These are phyloP conservation scores for Aspergillus vadensis DNA, from an alignment of 2,329 filamentous ascomycete genomes.

Conservation along the genomic window DNA sequence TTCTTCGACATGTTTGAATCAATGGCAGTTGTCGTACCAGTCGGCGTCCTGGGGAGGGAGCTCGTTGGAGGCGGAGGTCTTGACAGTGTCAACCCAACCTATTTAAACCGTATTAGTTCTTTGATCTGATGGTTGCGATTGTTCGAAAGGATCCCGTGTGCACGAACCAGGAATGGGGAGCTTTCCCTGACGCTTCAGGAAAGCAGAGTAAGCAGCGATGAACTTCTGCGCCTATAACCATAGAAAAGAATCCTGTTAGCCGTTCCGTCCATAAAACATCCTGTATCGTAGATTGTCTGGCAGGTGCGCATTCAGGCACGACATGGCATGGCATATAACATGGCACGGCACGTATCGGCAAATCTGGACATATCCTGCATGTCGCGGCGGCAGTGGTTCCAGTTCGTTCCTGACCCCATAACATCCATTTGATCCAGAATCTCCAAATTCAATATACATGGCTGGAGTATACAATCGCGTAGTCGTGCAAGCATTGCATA, in stretches of 20 bases:
- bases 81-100: slow-evolving; percentile 99
- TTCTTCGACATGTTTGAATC: slow-evolving; percentile 18
- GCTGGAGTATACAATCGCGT: too few relatives aligned
- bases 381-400: too few relatives aligned
- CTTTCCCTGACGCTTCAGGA: slow-evolving; percentile 72
- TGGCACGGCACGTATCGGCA: slow-evolving; percentile 3
- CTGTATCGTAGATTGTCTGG: not conserved
- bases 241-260: slow-evolving; percentile 22
- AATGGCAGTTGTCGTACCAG: slow-evolving; percentile 69
- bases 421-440: too few relatives aligned
- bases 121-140: not conserved
- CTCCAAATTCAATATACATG: too few relatives aligned
- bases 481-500: too few relatives aligned
- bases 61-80: slow-evolving; percentile 95
- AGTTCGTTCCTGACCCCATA: too few relatives aligned
- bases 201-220: slow-evolving; percentile 67
- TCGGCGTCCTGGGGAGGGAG: slow-evolving; percentile 97
- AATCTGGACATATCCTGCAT: not conserved
- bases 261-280: slow-evolving; percentile 1
- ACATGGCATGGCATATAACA: not conserved
- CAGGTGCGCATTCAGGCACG: not conserved
- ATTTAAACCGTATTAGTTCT: not conserved
- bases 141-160: not conserved
- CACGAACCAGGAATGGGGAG: slow-evolving; percentile 68
- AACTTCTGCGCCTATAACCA: slow-evolving; percentile 63